Evolutionary conservation across 2,329 filamentous ascomycete genomes (phyloP).

Genomic region (Exophiala dermatitidis): DNA sequence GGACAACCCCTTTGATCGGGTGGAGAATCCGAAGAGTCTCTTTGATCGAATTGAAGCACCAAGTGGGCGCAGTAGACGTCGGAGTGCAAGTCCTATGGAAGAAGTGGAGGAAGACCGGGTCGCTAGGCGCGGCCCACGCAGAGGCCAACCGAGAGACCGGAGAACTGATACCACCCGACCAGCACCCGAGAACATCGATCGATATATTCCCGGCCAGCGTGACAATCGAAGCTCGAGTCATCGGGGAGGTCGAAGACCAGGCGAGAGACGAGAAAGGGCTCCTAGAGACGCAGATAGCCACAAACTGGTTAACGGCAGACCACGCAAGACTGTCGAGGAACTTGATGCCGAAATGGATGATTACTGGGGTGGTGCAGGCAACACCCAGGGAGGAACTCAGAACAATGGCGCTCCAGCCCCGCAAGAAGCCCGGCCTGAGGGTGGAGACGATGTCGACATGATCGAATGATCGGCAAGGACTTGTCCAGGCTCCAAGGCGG

Average conservation of each 20-base stretch:
- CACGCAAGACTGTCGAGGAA: constrained; percentile 83
- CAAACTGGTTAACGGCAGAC: constrained; percentile 49
- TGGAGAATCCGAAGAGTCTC: constrained; percentile 53
- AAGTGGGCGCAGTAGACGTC: constrained; percentile 32
- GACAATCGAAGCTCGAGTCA: constrained; percentile 37
- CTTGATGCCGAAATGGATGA: constrained; percentile 96
- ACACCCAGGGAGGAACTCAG: constrained; percentile 32
- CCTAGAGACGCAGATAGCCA: constrained; percentile 33
- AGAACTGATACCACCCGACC: constrained; percentile 50
- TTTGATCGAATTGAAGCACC: constrained; percentile 55
- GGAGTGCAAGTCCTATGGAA: constrained; percentile 39
- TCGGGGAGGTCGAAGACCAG: constrained; percentile 41
- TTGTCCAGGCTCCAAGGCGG: neutral
- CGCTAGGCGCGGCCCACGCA: constrained; percentile 35
- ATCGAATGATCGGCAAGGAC: constrained; percentile 47
- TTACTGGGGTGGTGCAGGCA: constrained; percentile 60
- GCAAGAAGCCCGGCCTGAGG: constrained; percentile 26
- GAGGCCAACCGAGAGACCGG: constrained; percentile 38
- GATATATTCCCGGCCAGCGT: constrained; percentile 62
- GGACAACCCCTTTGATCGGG: constrained; percentile 44
- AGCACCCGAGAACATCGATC: constrained; percentile 63
- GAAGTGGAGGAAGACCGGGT: constrained; percentile 33
- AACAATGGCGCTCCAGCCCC: constrained; percentile 30
- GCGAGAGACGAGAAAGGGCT: constrained; percentile 35
- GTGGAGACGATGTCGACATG: constrained; percentile 61